A percentile compares a stretch with the other conserved stretches of the same genome.
These are phyloP conservation scores for Termitomyces sp. DNA, from an alignment of 768 basidiomycete genomes.

Conservation along the genomic window DNA sequence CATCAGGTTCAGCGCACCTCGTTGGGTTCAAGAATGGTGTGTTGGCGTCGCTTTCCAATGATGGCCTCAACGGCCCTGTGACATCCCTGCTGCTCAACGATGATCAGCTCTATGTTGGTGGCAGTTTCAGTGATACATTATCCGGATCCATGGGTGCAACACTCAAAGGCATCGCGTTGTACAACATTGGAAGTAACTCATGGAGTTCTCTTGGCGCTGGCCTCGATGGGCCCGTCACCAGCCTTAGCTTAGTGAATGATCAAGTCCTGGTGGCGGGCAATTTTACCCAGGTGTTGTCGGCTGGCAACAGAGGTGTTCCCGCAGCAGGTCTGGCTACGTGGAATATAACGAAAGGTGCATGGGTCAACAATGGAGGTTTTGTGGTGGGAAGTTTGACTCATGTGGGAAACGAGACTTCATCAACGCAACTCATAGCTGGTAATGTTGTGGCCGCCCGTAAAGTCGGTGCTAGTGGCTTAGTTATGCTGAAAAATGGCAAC, in stretches of 20 bases:
- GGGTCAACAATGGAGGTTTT: slow-evolving; percentile 77
- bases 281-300: slow-evolving; percentile 52
- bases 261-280: slow-evolving; percentile 71
- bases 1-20: slow-evolving; percentile 65
- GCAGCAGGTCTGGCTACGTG: slow-evolving; percentile 73
- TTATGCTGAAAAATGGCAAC: slow-evolving; percentile 67
- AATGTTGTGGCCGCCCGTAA: slow-evolving; percentile 51
- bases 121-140: slow-evolving; percentile 73
- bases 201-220: slow-evolving; percentile 76
- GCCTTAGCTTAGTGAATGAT: slow-evolving; percentile 45
- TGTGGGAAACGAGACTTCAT: slow-evolving; percentile 60
- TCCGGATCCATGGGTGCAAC: slow-evolving; percentile 48
- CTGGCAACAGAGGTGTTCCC: slow-evolving; percentile 30
- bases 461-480: slow-evolving; percentile 79
- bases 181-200: slow-evolving; percentile 57
- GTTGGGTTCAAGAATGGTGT: slow-evolving; percentile 62
- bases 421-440: slow-evolving; percentile 68
- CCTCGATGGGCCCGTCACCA: slow-evolving; percentile 71
- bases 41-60: slow-evolving; percentile 49
- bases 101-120: slow-evolving; percentile 80
- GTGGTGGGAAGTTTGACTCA: slow-evolving; percentile 68
- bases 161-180: slow-evolving; percentile 63
- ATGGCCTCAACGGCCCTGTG: slow-evolving; percentile 82
- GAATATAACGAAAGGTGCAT: slow-evolving; percentile 55
- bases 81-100: slow-evolving; percentile 60